These are phyloP conservation scores for Sugiyamaella qingdaonensis DNA, from an alignment of 805 yeast genomes.

Conservation along the genomic window DNA sequence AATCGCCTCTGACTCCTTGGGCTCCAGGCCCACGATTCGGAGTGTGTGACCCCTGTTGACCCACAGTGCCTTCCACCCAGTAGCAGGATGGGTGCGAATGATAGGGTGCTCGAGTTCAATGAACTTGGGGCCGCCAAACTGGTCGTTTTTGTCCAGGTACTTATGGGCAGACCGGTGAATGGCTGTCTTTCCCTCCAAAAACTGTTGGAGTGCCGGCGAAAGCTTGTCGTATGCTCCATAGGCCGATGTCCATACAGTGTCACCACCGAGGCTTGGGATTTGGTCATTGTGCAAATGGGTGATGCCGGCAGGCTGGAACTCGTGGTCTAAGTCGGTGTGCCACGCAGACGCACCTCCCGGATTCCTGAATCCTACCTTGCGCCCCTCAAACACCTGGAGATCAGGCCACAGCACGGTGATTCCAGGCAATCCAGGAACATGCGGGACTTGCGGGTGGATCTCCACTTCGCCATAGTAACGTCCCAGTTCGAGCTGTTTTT, in stretches of 20 bases:
- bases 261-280: slow-evolving; percentile 49
- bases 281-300: slow-evolving; percentile 52
- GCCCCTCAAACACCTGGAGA: slow-evolving; percentile 30
- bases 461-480: slow-evolving; percentile 45
- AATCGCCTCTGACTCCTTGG: slow-evolving; percentile 47
- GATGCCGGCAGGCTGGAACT: slow-evolving; percentile 52
- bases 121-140: slow-evolving; percentile 42
- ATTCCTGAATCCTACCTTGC: slow-evolving; percentile 18
- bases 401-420: slow-evolving; percentile 28
- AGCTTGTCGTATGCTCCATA: slow-evolving; percentile 51
- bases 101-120: slow-evolving; percentile 46
- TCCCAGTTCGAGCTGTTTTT: slow-evolving; percentile 43
- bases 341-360: slow-evolving; percentile 35
- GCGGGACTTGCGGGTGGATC: slow-evolving; percentile 29
- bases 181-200: slow-evolving; percentile 44
- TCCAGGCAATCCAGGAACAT: slow-evolving; percentile 33
- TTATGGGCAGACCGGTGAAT: slow-evolving; percentile 41
- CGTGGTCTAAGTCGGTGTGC: slow-evolving; percentile 57
- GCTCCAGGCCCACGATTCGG: slow-evolving; percentile 50
- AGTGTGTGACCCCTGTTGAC: slow-evolving; percentile 50
- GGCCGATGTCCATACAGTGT: slow-evolving; percentile 51
- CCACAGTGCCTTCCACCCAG: slow-evolving; percentile 57
- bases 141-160: slow-evolving; percentile 40
- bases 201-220: slow-evolving; percentile 45
- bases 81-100: slow-evolving; percentile 61